Evolutionary conservation across 208 protist species (phyloP), one percentile per base, ranked within the genome.

Genomic region (Phytomonas serpens): DNA sequence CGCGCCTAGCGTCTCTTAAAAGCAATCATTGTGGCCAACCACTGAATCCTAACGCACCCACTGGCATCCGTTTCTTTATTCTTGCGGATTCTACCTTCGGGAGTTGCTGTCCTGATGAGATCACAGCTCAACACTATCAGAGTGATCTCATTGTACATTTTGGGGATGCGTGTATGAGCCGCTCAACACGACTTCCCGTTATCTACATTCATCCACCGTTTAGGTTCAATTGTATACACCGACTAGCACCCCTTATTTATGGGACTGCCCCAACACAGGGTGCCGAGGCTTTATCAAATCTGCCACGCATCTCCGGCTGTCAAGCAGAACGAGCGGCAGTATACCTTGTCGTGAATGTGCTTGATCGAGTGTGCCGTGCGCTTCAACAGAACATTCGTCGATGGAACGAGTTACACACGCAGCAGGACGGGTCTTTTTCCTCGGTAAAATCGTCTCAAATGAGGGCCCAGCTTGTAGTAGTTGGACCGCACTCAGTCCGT

Each of bases 21-120:
- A 66, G 7, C 27, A 31, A 19, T 7, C 0, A 14, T 38, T 27
- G 14, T n/a, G 5, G 4, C 6, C 62, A 30, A 33, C 23, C 62
- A 33, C 32, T 80, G 64, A 73, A 90, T 78, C 79, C 84, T 64
- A 40, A 84, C 74, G 32, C 74, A n/a, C 63, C 86, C 36, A 75
- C 74, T 10, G 37, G 30, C 2, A 67, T 86, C 29, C 89, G 85
- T 13, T 75, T 95, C 61, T 92, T 92, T 73, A 81, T 95, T 13
- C 67, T 98, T 7, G 92, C 88, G 9, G 94, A 98, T 81, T 97
- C 88, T 72, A 94, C 92, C 0, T 98, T 96, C 72, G 92, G 86
- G 40, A 90, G 87, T 66, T 98, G 94, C 79, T 98, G 94, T 78
- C 86, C 90, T 0, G 94, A 98, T 69, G 90, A 93, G 73, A 89